These are phyloP conservation scores for Lactifluus subvellereus DNA, from an alignment of 768 basidiomycete species.

Conservation along the genomic window DNA sequence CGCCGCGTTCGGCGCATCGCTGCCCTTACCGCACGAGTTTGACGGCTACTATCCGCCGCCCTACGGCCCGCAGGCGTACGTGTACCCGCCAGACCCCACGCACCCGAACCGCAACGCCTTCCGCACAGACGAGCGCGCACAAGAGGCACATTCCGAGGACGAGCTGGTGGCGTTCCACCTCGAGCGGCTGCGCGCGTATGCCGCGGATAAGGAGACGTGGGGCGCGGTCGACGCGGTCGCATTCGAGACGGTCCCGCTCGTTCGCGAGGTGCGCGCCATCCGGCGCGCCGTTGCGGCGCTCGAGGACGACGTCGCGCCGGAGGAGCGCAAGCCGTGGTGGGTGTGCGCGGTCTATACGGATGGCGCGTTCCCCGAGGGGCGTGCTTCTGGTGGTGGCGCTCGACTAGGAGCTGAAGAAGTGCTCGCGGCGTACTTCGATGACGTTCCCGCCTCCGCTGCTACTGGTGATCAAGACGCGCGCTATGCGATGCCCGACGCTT, in stretches of 20 bases:
- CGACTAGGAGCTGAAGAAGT: slow-evolving; percentile 37
- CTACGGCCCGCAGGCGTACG: slow-evolving; percentile 49
- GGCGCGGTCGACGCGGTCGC: slow-evolving; percentile 52
- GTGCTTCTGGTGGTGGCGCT: slow-evolving; percentile 26
- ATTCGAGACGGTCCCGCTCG: slow-evolving; percentile 74
- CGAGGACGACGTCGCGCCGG: slow-evolving; percentile 21
- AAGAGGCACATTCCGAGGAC: slow-evolving; percentile 37
- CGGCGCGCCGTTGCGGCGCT: slow-evolving; percentile 50
- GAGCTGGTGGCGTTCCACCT: slow-evolving; percentile 60
- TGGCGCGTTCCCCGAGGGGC: slow-evolving; percentile 42
- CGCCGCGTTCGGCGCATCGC: slow-evolving; percentile 67
- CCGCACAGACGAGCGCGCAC: slow-evolving; percentile 27
- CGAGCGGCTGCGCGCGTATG: slow-evolving; percentile 51
- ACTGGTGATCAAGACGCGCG: background rate
- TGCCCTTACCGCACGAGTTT: slow-evolving; percentile 65
- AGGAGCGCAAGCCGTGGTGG: slow-evolving; percentile 63
- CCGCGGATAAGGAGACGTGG: slow-evolving; percentile 48
- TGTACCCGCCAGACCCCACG: slow-evolving; percentile 12
- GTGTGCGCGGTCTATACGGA: slow-evolving; percentile 58
- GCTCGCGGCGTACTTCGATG: slow-evolving; percentile 37
- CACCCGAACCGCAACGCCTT: slow-evolving; percentile 41
- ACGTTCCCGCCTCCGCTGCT: slow-evolving; percentile 19
- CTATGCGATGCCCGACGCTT: slow-evolving; percentile 40
- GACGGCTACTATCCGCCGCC: slow-evolving; percentile 71
- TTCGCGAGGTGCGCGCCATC: slow-evolving; percentile 60